These are phyloP conservation scores for Rhododendron ovatum DNA, from an alignment of 148 eudicot genomes.

Conservation along the genomic window DNA sequence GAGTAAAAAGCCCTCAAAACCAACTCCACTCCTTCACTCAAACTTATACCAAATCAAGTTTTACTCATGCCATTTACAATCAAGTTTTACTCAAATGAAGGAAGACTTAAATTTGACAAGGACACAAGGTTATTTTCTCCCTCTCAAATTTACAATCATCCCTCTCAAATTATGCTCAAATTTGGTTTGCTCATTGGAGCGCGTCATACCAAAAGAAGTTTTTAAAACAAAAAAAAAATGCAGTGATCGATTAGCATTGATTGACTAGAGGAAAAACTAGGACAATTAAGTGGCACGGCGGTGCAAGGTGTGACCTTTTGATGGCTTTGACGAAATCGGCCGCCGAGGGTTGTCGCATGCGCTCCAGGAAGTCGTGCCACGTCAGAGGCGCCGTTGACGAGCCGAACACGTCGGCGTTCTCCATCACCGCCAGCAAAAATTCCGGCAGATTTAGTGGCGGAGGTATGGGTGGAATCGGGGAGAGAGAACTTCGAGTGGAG, in stretches of 20 bases:
- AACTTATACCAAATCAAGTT: too few relatives aligned
- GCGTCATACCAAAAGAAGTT: too few relatives aligned
- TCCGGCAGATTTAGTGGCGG: background rate
- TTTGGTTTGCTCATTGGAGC: too few relatives aligned
- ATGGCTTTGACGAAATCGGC: constrained; percentile 90
- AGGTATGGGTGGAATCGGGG: background rate
- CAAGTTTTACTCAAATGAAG: too few relatives aligned
- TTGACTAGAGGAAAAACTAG: background rate
- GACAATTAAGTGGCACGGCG: background rate
- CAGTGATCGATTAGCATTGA: background rate
- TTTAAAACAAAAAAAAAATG: background rate
- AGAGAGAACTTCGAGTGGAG: background rate
- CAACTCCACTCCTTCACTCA: too few relatives aligned
- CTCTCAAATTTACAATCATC: too few relatives aligned
- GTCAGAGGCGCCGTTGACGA: constrained; percentile 82
- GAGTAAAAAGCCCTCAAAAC: too few relatives aligned
- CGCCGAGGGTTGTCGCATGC: constrained; percentile 98
- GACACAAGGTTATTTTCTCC: too few relatives aligned
- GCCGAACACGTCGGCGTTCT: constrained; percentile 59
- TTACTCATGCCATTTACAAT: too few relatives aligned
- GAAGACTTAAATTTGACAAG: too few relatives aligned
- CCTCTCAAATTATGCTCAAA: too few relatives aligned
- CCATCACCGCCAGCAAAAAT: constrained; percentile 36
- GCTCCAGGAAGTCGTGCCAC: constrained; percentile 94
- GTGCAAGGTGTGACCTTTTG: constrained; percentile 49